Percentiles rank a stretch among this genome's conserved stretches.
phyloP scores from a whole-genome alignment of 257 asterid species.

The Fraxinus quadrangulata region DNA sequence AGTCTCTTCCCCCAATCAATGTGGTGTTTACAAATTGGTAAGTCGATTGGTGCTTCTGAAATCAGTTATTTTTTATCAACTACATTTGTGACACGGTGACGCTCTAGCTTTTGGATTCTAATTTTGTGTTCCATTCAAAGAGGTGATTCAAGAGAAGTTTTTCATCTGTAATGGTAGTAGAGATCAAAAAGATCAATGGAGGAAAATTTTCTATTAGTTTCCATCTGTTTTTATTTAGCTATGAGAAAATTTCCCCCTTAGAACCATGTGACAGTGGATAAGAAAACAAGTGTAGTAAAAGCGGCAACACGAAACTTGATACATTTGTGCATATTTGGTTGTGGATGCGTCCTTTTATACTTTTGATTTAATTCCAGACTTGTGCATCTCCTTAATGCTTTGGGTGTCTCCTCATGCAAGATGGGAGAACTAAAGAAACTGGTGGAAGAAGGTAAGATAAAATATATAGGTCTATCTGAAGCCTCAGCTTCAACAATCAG shows the following conservation, averaged over 20 bases:
- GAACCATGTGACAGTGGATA: not conserved
- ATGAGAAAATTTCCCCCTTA: not conserved
- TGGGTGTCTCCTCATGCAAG: slow-evolving; percentile 18
- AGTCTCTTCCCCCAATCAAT: not conserved
- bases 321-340: not conserved
- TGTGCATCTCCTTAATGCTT: not conserved
- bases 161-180: too few relatives aligned
- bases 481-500: slow-evolving; percentile 42
- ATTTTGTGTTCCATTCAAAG: too few relatives aligned
- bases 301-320: not conserved
- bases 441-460: slow-evolving; percentile 44
- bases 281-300: not conserved
- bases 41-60: not conserved
- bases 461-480: slow-evolving; percentile 43
- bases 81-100: not conserved
- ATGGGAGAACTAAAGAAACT: slow-evolving; percentile 42
- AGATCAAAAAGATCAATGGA: too few relatives aligned
- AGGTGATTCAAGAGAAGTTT: too few relatives aligned
- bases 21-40: not conserved
- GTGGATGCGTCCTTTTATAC: not conserved
- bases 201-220: too few relatives aligned
- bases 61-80: not conserved
- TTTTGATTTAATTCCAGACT: not conserved
- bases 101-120: not conserved
- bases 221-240: not conserved